Evolutionary conservation across 2,329 filamentous ascomycete species (phyloP), one percentile per base, ranked within the genome.

Genomic region (Calonectria honghensis): DNA sequence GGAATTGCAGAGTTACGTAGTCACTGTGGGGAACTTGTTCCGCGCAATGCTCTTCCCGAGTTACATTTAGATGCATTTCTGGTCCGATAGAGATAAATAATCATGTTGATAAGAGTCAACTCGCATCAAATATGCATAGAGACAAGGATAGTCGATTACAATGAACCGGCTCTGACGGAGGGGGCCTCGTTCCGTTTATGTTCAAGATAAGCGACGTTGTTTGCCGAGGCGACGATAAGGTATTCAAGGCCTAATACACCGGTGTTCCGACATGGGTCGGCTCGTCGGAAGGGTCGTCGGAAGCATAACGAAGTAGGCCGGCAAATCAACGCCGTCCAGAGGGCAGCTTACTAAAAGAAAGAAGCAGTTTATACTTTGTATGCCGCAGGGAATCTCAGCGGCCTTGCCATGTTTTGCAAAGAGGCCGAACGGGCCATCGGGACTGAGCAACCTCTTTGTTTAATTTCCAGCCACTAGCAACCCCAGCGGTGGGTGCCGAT

Each of bases 1-100:
- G 20, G 4, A 61, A 39, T 3, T 24, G 18, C 27, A 41, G n/a
- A 61, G 35, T 20, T 41, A 61, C 57, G 35, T 29, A 29, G 35
- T 41, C 35, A 24, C 27, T 61, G 57, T 27, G 57, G 57, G 24
- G 35, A 61, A 54, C 29, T 13, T 3, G 6, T 39, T 27, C 18
- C 20, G n/a, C 39, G 29, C 20, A 27, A 11, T 18, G 6, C n/a
- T 39, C 35, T 41, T 27, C 32, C 3, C 35, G 18, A 41, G 57
- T 41, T 61, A 39, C 57, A 61, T 61, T 54, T 61, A 35, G 4
- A 39, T 61, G 57, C 57, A 61, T 61, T 61, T 61, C 35, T 61
- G 57, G 57, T 41, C 4, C 35, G 35, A 41, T 41, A 20, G 27
- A 39, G 57, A 61, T 61, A 61, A 24, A 24, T 29, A 32, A 27